Conservation (phyloP, 495 filamentous ascomycete species). For the Xylaria intraflava region DNA sequence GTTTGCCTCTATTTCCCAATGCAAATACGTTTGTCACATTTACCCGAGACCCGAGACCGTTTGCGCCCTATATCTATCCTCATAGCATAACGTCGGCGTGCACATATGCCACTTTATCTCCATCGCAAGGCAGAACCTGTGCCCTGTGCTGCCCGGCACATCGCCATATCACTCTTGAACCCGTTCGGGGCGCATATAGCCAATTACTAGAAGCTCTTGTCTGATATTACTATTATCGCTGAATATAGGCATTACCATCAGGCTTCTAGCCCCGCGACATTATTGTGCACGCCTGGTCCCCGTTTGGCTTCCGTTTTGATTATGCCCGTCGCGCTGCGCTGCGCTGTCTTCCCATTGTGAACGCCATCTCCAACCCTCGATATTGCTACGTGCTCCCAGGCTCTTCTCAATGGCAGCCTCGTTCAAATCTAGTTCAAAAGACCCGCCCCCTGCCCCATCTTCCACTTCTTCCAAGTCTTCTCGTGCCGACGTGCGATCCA, state of each 20-base stretch:
- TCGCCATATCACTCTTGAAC: slow-evolving; percentile 10
- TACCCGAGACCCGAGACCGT: neutral
- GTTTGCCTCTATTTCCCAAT: neutral
- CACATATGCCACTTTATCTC: slow-evolving; percentile 17
- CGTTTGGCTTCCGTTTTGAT: neutral
- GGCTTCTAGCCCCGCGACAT: neutral
- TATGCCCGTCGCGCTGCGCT: slow-evolving; percentile 5
- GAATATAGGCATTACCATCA: too few species aligned
- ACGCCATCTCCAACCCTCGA: neutral
- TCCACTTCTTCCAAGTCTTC: neutral
- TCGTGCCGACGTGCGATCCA: slow-evolving; percentile 7
- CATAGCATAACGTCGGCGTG: slow-evolving; percentile 1
- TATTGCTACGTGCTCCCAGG: neutral
- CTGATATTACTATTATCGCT: too few species aligned
- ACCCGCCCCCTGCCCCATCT: slow-evolving; percentile 9
- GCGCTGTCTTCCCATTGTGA: slow-evolving; percentile 1
- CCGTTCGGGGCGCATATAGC: slow-evolving; percentile 2
- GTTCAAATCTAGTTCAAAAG: slow-evolving; percentile 10
- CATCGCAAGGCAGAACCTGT: slow-evolving; percentile 22
- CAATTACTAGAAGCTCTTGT: neutral
- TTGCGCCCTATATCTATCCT: slow-evolving; percentile 5
- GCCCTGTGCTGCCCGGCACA: slow-evolving; percentile 18
- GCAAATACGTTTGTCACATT: neutral
- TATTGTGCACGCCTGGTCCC: slow-evolving; percentile 2
- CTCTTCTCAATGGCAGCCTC: slow-evolving; percentile 19